Evolutionary conservation across 805 yeast genomes (phyloP).

Genomic region (Ogataea neopini): DNA sequence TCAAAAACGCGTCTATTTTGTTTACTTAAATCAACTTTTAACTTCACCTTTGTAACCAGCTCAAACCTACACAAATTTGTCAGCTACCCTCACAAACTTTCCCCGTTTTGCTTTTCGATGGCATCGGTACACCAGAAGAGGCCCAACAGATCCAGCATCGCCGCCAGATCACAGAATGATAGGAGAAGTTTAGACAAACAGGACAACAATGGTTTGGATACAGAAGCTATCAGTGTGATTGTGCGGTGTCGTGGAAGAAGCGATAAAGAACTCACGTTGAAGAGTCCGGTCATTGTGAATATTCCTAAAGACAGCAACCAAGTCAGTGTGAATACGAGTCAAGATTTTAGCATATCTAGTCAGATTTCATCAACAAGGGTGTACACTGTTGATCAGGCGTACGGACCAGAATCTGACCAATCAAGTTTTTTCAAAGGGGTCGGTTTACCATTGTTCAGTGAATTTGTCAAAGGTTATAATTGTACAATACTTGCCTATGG

Average conservation of each 20-base stretch:
- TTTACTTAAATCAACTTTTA: background rate
- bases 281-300: constrained; percentile 49
- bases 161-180: background rate
- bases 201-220: constrained; percentile 9
- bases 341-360: constrained; percentile 28
- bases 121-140: background rate
- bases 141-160: constrained; percentile 1
- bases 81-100: no score
- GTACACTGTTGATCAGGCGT: constrained; percentile 55
- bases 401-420: constrained; percentile 56
- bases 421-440: constrained; percentile 43
- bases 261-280: constrained; percentile 43
- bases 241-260: constrained; percentile 57
- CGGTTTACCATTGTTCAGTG: constrained; percentile 48
- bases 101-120: no score
- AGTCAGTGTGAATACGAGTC: constrained; percentile 27
- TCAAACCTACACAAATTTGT: no score
- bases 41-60: no score
- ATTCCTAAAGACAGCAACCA: constrained; percentile 39
- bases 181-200: background rate
- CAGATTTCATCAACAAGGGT: constrained; percentile 34
- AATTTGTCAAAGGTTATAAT: constrained; percentile 52
- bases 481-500: constrained; percentile 61
- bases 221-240: constrained; percentile 48
- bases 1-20: constrained; percentile 1